phyloP scores from a whole-genome alignment of 2,329 filamentous ascomycete genomes.

The Aureobasidium musti region DNA sequence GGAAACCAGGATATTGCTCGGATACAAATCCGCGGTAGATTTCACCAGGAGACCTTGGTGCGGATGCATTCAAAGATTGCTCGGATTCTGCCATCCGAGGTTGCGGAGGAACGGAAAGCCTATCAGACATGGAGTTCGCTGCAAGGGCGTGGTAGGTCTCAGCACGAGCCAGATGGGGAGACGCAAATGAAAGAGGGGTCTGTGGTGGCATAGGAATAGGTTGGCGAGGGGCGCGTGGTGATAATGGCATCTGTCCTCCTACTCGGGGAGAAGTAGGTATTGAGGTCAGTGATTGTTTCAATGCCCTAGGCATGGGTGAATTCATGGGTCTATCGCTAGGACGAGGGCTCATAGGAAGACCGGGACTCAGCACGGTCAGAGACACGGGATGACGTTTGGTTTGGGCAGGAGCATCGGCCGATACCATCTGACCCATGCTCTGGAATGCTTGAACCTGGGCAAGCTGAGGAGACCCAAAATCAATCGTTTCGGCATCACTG shows the following conservation, averaged over 20 bases:
- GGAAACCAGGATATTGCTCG: constrained; percentile 81
- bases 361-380: constrained; percentile 55
- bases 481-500: constrained; percentile 24
- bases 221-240: constrained; percentile 72
- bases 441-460: constrained; percentile 32
- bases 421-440: constrained; percentile 30
- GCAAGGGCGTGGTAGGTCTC: constrained; percentile 41
- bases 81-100: constrained; percentile 21
- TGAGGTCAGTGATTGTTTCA: constrained; percentile 59
- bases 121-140: constrained; percentile 32
- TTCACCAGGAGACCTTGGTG: constrained; percentile 41
- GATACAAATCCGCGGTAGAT: constrained; percentile 78
- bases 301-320: constrained; percentile 60
- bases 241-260: constrained; percentile 58
- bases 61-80: neutral
- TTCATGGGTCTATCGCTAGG: constrained; percentile 61
- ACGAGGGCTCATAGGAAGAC: constrained; percentile 63
- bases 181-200: constrained; percentile 64
- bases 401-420: constrained; percentile 23
- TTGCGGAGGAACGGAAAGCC: constrained; percentile 32
- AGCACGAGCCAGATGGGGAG: constrained; percentile 49
- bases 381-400: constrained; percentile 19
- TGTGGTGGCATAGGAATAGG: constrained; percentile 71
- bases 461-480: constrained; percentile 30
- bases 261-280: constrained; percentile 68